Evolutionary conservation across 176 grass and related monocot species (phyloP), one percentile per base, ranked within the genome.

Genomic region (Themeda triandra): DNA sequence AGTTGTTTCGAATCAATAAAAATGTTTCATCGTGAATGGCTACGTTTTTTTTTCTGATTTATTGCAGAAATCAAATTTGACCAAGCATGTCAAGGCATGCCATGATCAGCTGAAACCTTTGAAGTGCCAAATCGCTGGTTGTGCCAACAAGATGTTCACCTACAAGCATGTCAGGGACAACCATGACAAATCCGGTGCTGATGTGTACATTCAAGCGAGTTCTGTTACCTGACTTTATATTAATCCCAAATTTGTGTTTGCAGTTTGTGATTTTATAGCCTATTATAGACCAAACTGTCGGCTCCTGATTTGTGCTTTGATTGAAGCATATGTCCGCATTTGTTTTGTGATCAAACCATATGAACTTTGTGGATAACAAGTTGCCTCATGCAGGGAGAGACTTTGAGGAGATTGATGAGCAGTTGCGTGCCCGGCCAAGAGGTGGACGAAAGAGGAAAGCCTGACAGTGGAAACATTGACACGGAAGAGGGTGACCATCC

Each of bases 31-130:
- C n/a, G n/a, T n/a, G n/a, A n/a, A n/a, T n/a, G n/a, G n/a, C n/a
- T n/a, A n/a, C n/a, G n/a, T n/a, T n/a, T n/a, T n/a, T n/a, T n/a
- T n/a, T n/a, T n/a, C n/a, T n/a, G n/a, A n/a, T n/a, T n/a, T 4
- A 8, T 82, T 94, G 76, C 80, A 94, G 92, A 86, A 86, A 85
- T 94, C 92, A 70, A 94, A 94, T 78, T 33, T 94, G 45, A 87
- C 41, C 13, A 88, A 79, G 67, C 92, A 94, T 73, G 49, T 87
- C 25, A 91, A 91, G 71, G 84, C 72, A 13, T 76, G 81, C 65
- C 89, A 91, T 76, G 80, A 89, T 18, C 48, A 89, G 30, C 21
- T 66, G 25, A 83, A 62, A 18, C 80, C 77, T 65, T 94, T 89
- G 1, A 4, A 48, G 45, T 48, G 45, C 41, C 60, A 71, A 13